Base-by-base conservation (phyloP, 73 alveolate genomes). In the Paramecium biaurelia region DNA sequence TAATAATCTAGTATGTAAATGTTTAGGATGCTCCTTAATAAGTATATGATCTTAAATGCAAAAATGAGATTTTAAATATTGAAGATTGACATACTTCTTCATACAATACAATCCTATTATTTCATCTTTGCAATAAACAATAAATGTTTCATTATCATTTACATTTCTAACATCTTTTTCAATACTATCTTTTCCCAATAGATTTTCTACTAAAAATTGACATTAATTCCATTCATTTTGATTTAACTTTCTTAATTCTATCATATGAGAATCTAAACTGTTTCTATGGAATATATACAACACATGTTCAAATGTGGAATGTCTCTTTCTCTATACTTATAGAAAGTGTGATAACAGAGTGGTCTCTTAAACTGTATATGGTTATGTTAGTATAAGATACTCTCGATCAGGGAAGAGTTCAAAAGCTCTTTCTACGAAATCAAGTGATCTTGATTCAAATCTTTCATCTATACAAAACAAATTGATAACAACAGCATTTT, bases 381-480 rank as follows among this genome's bases (percentile, higher is more conserved):
- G 99, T 85, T 98, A 98, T 10, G 99, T 98, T 63, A 98, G 92
- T 23, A 98, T 97, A 72, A 98, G 79, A 93, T 98, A 98, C 82
- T 98, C 99, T 87, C 99, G 93, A 86, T 97, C 99, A 10, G 99
- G 99, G 92, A 96, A 98, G 76, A 95, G 95, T 85, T 97, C 99
- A 93, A 98, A 98, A 24, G 98, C 99, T 87, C 97, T 93, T 89
- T 96, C 94, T 68, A 98, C 95, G 92, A 98, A 98, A 89, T 98
- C 99, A 84, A 96, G 92, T 32, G 99, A 96, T 57, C 99, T 86
- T 28, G 98, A 92, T 70, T 98, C 99, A 90, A 97, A 98, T 72
- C 99, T 98, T 56, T 97, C 99, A 92, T 98, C 99, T 43, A 98
- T 97, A 89, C 99, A 98, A 95, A 97, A 98, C 85, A 98, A 93